Conservation (phyloP, 225 moss, liverwort and hornwort species). For the Polytrichum formosum region DNA sequence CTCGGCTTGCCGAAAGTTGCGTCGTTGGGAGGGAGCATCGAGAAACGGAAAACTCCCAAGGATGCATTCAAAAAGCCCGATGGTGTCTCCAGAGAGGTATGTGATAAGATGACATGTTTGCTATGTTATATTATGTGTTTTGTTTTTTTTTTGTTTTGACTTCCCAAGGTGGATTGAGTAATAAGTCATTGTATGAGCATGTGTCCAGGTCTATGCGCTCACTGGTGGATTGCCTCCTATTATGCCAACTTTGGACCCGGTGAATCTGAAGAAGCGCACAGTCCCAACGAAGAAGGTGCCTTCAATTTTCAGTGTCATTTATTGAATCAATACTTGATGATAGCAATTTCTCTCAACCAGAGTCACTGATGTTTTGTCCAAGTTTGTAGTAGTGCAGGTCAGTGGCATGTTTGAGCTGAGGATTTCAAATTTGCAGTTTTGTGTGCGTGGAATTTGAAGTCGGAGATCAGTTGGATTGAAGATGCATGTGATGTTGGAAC, state of each 20-base stretch:
- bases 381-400: neutral
- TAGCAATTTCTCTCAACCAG: too few species aligned
- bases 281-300: constrained; percentile 69
- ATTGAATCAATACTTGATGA: too few species aligned
- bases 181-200: neutral
- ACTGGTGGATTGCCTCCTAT: constrained; percentile 93
- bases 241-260: constrained; percentile 80
- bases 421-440: too few species aligned
- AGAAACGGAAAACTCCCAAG: constrained; percentile 88
- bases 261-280: constrained; percentile 65
- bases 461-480: too few species aligned
- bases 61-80: constrained; percentile 92
- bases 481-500: too few species aligned
- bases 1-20: constrained; percentile 81
- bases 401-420: neutral
- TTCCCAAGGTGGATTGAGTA: too few species aligned
- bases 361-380: too few species aligned
- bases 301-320: too few species aligned
- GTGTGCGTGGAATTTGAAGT: too few species aligned
- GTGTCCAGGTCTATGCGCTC: constrained; percentile 85
- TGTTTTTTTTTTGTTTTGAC: neutral
- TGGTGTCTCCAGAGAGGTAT: constrained; percentile 93
- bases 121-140: neutral
- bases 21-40: constrained; percentile 59
- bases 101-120: neutral